Percentiles rank a stretch among this genome's conserved stretches.
These are phyloP conservation scores for Xerocomellus dryophilus DNA, from an alignment of 768 basidiomycete species.

Conservation along the genomic window DNA sequence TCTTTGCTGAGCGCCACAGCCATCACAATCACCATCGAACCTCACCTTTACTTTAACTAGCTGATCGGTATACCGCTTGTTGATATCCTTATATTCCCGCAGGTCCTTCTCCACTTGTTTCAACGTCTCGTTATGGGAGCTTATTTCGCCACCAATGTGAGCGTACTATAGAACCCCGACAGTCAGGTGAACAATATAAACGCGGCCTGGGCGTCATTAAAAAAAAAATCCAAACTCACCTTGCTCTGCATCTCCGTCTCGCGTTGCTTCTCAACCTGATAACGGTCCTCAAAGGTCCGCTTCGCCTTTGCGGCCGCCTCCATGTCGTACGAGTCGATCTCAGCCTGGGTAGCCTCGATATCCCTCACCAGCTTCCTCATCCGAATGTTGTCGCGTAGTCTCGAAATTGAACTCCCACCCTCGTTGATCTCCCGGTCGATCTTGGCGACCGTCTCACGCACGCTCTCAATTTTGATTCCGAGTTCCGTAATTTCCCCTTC, in stretches of 20 bases:
- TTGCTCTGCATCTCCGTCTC: slow-evolving; percentile 69
- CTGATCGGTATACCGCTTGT: slow-evolving; percentile 84
- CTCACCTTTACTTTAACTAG: slow-evolving; percentile 90
- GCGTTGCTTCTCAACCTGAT: slow-evolving; percentile 63
- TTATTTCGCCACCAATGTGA: slow-evolving; percentile 81
- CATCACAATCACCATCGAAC: background rate
- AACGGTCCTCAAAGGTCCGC: slow-evolving; percentile 81
- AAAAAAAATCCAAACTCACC: slow-evolving; percentile 38
- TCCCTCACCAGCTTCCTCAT: slow-evolving; percentile 66
- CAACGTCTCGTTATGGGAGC: slow-evolving; percentile 64
- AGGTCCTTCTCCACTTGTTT: slow-evolving; percentile 67
- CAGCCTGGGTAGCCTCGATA: slow-evolving; percentile 60
- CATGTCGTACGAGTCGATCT: slow-evolving; percentile 77
- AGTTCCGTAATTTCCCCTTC: slow-evolving; percentile 46
- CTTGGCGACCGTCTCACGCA: slow-evolving; percentile 45
- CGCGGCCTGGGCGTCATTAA: slow-evolving; percentile 2
- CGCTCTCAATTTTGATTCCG: slow-evolving; percentile 38
- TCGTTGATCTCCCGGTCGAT: slow-evolving; percentile 81
- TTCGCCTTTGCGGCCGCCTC: slow-evolving; percentile 83
- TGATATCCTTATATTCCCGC: slow-evolving; percentile 82
- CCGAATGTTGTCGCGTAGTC: slow-evolving; percentile 80
- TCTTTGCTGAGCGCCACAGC: background rate
- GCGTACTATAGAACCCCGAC: slow-evolving; percentile 51
- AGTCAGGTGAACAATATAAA: background rate
- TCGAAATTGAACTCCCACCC: slow-evolving; percentile 63